phyloP scores from a whole-genome alignment of 768 basidiomycete genomes.

The Phlebiopsis gigantea region DNA sequence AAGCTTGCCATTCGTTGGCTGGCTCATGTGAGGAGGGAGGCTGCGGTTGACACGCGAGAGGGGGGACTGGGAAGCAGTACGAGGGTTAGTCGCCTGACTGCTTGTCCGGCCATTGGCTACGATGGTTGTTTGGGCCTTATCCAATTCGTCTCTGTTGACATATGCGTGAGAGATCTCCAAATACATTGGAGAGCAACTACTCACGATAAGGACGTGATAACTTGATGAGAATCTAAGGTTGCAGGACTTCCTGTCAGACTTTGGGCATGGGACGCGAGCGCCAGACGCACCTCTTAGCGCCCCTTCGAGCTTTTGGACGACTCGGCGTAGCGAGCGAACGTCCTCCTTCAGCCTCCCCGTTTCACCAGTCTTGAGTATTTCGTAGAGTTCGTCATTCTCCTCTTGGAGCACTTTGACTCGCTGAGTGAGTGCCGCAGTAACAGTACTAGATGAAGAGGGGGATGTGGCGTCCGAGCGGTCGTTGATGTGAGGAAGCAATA shows the following conservation, averaged over 20 bases:
- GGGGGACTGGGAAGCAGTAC: conserved; percentile 36
- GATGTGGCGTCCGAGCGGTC: conserved; percentile 28
- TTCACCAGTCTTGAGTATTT: conserved; percentile 66
- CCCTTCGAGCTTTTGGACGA: conserved; percentile 63
- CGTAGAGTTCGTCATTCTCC: conserved; percentile 85
- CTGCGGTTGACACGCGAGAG: conserved; percentile 36
- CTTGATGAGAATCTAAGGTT: neutral
- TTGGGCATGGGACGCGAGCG: conserved; percentile 32
- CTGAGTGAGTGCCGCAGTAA: conserved; percentile 71
- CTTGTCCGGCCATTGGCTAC: conserved; percentile 40
- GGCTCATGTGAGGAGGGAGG: conserved; percentile 1
- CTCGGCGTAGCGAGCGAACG: conserved; percentile 60
- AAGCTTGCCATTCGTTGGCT: conserved; percentile 34
- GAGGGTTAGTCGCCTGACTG: conserved; percentile 26
- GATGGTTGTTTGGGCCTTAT: conserved; percentile 69
- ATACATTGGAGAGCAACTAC: conserved; percentile 61
- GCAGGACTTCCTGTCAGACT: conserved; percentile 48
- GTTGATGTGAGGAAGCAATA: conserved; percentile 64
- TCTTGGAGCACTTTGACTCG: conserved; percentile 70
- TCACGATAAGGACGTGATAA: conserved; percentile 51
- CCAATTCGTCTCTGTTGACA: conserved; percentile 58
- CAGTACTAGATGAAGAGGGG: conserved; percentile 40
- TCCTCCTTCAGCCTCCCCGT: conserved; percentile 81
- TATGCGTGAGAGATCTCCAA: neutral
- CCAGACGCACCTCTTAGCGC: conserved; percentile 64